Evolutionary conservation across 148 eudicot genomes (phyloP).

Genomic region (Persicaria tinctoria): DNA sequence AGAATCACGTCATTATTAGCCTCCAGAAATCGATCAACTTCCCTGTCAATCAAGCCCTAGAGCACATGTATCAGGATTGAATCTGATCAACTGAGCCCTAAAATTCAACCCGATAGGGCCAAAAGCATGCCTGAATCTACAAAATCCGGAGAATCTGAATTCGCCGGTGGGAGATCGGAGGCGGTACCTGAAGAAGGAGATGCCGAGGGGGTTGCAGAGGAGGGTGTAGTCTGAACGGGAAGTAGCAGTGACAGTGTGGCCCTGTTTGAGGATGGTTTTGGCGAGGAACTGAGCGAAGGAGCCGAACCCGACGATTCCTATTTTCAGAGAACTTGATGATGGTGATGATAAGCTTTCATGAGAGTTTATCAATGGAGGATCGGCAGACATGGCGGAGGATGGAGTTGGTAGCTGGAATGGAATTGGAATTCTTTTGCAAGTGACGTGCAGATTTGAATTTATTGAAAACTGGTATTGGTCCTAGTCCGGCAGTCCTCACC

Average conservation of each 20-base stretch:
- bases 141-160: background rate
- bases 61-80: background rate
- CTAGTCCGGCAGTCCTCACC: no score
- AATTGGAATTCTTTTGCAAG: no score
- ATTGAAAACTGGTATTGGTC: no score
- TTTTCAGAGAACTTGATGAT: conserved; percentile 15
- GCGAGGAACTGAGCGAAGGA: conserved; percentile 48
- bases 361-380: background rate
- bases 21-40: conserved; percentile 28
- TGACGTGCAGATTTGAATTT: no score
- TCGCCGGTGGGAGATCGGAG: background rate
- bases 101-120: background rate
- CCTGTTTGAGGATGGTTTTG: conserved; percentile 46
- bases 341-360: conserved; percentile 2
- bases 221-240: conserved; percentile 47
- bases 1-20: conserved; percentile 37
- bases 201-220: conserved; percentile 29
- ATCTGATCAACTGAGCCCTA: background rate
- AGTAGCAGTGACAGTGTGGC: conserved; percentile 44
- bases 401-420: background rate
- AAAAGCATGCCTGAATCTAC: background rate
- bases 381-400: background rate
- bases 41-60: conserved; percentile 20
- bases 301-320: conserved; percentile 56
- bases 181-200: conserved; percentile 34